phyloP scores from a whole-genome alignment of 176 grass and related monocot species.

The Dactylis glomerata region DNA sequence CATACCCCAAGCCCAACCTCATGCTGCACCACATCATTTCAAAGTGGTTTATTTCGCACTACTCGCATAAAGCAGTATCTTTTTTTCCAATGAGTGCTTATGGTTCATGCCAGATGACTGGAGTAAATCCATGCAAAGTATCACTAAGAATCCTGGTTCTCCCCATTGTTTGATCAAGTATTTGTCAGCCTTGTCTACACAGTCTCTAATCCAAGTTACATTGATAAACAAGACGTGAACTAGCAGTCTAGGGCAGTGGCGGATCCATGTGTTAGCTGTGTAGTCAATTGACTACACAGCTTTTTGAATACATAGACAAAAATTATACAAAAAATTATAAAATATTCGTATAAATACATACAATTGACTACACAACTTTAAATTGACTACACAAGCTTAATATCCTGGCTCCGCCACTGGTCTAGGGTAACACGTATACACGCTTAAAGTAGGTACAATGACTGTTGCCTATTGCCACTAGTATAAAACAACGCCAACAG shows the following conservation, averaged over 20 bases:
- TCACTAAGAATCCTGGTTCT: background rate
- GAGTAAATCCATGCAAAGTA: background rate
- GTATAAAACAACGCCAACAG: background rate
- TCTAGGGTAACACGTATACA: background rate
- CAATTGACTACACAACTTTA: no score
- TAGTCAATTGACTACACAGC: no score
- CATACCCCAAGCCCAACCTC: background rate
- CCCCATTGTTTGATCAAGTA: background rate
- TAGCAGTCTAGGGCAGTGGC: no score
- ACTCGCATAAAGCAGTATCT: background rate
- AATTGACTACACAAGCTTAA: no score
- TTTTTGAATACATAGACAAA: no score
- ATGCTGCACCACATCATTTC: background rate
- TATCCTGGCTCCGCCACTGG: no score
- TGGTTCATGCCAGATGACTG: background rate
- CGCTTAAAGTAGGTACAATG: background rate
- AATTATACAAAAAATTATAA: no score
- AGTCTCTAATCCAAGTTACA: background rate
- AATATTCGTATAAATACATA: no score
- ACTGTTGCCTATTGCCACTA: background rate
- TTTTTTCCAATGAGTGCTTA: background rate
- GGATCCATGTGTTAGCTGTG: no score
- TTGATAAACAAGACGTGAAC: background rate
- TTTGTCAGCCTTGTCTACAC: background rate
- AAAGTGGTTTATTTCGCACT: background rate